Evolutionary conservation across 441 rosid species (phyloP), one percentile per base, ranked within the genome.

Genomic region (Eruca vesicaria): DNA sequence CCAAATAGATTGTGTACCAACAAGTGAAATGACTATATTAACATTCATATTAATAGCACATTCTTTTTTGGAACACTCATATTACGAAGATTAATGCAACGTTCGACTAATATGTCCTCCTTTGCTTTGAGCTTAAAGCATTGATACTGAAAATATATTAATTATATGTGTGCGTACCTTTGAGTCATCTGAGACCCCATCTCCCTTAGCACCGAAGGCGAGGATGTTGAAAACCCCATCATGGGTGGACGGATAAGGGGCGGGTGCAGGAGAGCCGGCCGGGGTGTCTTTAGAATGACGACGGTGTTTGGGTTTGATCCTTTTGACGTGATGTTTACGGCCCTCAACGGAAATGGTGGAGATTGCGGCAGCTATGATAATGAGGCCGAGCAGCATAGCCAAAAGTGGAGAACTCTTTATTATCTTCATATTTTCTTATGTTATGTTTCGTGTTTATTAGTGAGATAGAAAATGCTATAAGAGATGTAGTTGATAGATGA

Each of bases 181-280:
- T 45, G 81, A 73, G 78, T 78, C 81, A 48, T 78, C 81, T 48
- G 81, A 78, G 50, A 73, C 38, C 10, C 81, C 81, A 68, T 73
- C 81, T 0, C 74, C 81, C 21, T 68, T 68, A 52, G 81, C 81
- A 58, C 75, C 81, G 15, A 73, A 78, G 9, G 81, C 68, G 71
- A 68, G 63, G 59, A 78, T 73, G 63, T 78, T 43, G 38, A 73
- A 78, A 78, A 56, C 18, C 20, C 58, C 74, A 1, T 73, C 74
- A 6, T 73, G 12, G 0, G 66, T 55, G 33, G 68, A 66, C 8
- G 74, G 66, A 23, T 78, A 53, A 67, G 74, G 74, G 1, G 76
- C 36, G 1, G 75, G 75, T 15, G 80, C 75, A 1, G 68, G 79
- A 20, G 75, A 69, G 19, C 59, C 65, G 33, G 60, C 41, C 66